phyloP scores from a whole-genome alignment of 2,329 filamentous ascomycete species.

The Epichloe glyceriae region DNA sequence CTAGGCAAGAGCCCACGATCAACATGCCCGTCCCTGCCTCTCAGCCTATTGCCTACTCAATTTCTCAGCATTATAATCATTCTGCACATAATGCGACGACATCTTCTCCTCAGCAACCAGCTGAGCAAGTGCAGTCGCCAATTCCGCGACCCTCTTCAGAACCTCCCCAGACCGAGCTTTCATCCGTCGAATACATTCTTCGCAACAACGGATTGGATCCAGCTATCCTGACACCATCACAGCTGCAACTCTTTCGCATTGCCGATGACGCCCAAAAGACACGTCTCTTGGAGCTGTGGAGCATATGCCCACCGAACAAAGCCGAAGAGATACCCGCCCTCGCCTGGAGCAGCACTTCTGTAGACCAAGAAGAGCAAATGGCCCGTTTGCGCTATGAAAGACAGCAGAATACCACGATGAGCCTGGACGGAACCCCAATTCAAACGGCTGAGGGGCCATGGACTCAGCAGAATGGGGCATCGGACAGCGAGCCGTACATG shows the following conservation, averaged over 20 bases:
- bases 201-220: slow-evolving; percentile 58
- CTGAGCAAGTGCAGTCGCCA: slow-evolving; percentile 19
- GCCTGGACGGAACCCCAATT: slow-evolving; percentile 39
- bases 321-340: slow-evolving; percentile 39
- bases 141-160: slow-evolving; percentile 36
- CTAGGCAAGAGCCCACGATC: slow-evolving; percentile 16
- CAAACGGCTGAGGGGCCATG: slow-evolving; percentile 43
- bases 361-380: slow-evolving; percentile 46
- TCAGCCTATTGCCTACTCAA: slow-evolving; percentile 52
- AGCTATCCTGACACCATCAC: slow-evolving; percentile 53
- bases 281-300: slow-evolving; percentile 74
- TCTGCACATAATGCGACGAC: slow-evolving; percentile 47
- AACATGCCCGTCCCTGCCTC: slow-evolving; percentile 14
- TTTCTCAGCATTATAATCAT: slow-evolving; percentile 75
- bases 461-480: slow-evolving; percentile 22
- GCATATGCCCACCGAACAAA: slow-evolving; percentile 58
- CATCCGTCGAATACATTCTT: slow-evolving; percentile 45
- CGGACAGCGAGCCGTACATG: slow-evolving; percentile 70
- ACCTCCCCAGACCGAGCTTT: slow-evolving; percentile 33
- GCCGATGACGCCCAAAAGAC: slow-evolving; percentile 60
- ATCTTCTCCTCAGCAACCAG: slow-evolving; percentile 17
- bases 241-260: slow-evolving; percentile 66
- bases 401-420: slow-evolving; percentile 31
- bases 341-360: slow-evolving; percentile 37
- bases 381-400: slow-evolving; percentile 46